Base-by-base conservation (phyloP, 1,284 basidiomycete genomes). In the Ceratobasidium sp. region DNA sequence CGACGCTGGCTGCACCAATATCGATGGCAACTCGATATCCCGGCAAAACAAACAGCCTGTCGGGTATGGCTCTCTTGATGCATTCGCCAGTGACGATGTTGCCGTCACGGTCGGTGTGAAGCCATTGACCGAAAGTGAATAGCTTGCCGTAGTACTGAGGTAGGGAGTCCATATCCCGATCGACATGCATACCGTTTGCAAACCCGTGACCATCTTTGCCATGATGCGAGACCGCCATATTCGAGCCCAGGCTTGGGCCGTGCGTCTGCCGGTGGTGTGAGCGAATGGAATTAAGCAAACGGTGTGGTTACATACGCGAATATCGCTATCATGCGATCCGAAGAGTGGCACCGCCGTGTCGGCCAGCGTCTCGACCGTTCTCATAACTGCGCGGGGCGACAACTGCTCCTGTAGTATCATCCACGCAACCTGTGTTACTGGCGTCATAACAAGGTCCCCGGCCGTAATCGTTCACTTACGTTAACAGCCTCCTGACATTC, bases 111-210 rank as follows among this genome's bases (percentile, higher is more conserved):
- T 57, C 35, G 29, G 17, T 34, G n/a, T 60, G 25, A 12, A 60
- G 15, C 57, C 57, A 60, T 47, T 47, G 43, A 3, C 57, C 57
- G 32, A 60, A 60, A 12, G 57, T 45, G 31, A 60, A 60, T 6
- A 60, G 27, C 15, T 60, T 60, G 17, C 57, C 57, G 27, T 34
- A 32, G n/a, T 43, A 60, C 31, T 49, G 12, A 6, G 40, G 17
- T 12, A 31, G 29, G 2, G 40, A 32, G 17, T 60, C 57, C 27
- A 60, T 47, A 42, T 60, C 57, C 2, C 17, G 4, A 13, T 60
- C 57, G n/a, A 17, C 20, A 15, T 60, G 57, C 40, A 47, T 47
- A n/a, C 42, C 34, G 35, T 60, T 60, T 6, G 57, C 57, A 47
- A 60, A 60, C 13, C 40, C 38, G 15, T 34, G 4, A 15, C 57